These are phyloP conservation scores for Colletotrichum agaves DNA, from an alignment of 2,329 filamentous ascomycete genomes.

Conservation along the genomic window DNA sequence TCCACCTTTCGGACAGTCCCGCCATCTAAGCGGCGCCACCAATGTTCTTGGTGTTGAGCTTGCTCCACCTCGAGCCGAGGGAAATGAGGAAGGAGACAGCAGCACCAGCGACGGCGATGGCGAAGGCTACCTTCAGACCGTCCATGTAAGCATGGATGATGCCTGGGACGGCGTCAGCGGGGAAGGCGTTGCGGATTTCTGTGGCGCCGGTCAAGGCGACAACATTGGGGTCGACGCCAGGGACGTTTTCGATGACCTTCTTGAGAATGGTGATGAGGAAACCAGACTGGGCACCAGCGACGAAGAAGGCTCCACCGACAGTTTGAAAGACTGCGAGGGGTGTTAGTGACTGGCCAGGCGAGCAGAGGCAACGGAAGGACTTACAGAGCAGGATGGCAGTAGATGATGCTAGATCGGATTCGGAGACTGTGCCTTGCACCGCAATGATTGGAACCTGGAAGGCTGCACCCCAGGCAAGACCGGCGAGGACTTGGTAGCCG, in stretches of 20 bases:
- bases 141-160: slow-evolving; percentile 72
- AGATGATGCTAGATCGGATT: slow-evolving; percentile 56
- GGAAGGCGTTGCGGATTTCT: slow-evolving; percentile 64
- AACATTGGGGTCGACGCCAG: slow-evolving; percentile 48
- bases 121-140: slow-evolving; percentile 71
- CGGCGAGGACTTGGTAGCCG: slow-evolving; percentile 63
- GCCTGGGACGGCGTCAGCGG: slow-evolving; percentile 56
- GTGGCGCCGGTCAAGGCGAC: slow-evolving; percentile 62
- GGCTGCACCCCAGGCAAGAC: slow-evolving; percentile 57
- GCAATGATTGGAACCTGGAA: slow-evolving; percentile 64
- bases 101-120: slow-evolving; percentile 62
- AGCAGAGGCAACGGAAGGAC: slow-evolving; percentile 5
- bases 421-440: slow-evolving; percentile 53
- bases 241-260: slow-evolving; percentile 47
- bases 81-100: slow-evolving; percentile 51
- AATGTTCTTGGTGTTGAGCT: slow-evolving; percentile 34
- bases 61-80: slow-evolving; percentile 49
- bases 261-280: slow-evolving; percentile 58
- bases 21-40: slow-evolving; percentile 12
- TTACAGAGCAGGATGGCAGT: slow-evolving; percentile 58
- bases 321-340: slow-evolving; percentile 55
- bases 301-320: slow-evolving; percentile 61
- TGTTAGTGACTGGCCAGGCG: slow-evolving; percentile 4
- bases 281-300: slow-evolving; percentile 59
- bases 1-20: not conserved